phyloP scores from a whole-genome alignment of 2,329 filamentous ascomycete genomes.

The Claviceps sp. region DNA sequence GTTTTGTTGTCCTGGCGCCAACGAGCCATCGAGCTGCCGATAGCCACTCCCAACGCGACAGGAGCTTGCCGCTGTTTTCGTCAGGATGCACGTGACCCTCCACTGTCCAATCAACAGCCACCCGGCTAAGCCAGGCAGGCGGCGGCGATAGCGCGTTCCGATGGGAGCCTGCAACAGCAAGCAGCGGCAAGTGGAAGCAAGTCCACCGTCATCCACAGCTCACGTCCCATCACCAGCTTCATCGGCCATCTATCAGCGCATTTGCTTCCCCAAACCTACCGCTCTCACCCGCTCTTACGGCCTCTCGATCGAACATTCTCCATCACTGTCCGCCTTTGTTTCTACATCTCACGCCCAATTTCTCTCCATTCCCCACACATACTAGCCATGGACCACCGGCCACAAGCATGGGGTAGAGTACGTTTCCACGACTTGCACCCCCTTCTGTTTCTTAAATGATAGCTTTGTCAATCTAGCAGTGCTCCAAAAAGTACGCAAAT shows the following conservation, averaged over 20 bases:
- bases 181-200: not conserved
- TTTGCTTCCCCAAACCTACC: not conserved
- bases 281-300: not conserved
- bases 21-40: not conserved
- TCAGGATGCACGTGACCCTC: no score
- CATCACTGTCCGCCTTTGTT: not conserved
- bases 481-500: constrained; percentile 3
- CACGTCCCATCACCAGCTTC: constrained; percentile 5
- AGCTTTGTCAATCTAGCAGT: not conserved
- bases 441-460: constrained; percentile 4
- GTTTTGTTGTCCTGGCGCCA: not conserved
- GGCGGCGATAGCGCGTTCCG: not conserved
- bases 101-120: not conserved
- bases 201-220: not conserved
- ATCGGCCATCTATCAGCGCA: constrained; percentile 7
- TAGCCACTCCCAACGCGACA: not conserved
- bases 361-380: constrained; percentile 4
- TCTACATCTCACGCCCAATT: not conserved
- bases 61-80: no score
- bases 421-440: constrained; percentile 20
- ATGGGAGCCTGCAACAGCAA: not conserved
- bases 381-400: constrained; percentile 53
- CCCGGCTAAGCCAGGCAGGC: not conserved
- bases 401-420: constrained; percentile 61
- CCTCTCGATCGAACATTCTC: not conserved